phyloP scores from a whole-genome alignment of 306 rosid genomes.

The Crotalaria pallida region DNA sequence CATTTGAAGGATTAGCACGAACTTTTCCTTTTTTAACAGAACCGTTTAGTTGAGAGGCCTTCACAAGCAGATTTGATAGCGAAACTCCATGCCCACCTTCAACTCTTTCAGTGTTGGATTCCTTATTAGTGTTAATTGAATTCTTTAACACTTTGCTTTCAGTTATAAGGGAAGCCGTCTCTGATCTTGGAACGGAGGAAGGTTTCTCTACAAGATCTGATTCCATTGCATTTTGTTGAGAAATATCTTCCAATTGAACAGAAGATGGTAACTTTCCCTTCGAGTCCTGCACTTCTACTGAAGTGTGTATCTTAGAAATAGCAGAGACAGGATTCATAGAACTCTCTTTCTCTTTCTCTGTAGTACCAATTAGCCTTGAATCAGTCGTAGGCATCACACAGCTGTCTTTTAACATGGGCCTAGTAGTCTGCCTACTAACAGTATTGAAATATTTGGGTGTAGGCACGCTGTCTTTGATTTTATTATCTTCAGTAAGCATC shows the following conservation, averaged over 20 bases:
- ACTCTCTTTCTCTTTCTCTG: constrained; percentile 48
- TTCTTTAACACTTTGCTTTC: too few species aligned
- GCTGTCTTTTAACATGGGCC: constrained; percentile 29
- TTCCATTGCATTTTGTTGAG: too few species aligned
- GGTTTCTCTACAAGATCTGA: too few species aligned
- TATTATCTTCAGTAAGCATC: constrained; percentile 51
- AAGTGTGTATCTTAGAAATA: constrained; percentile 34
- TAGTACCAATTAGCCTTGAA: constrained; percentile 22
- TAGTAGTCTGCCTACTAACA: constrained; percentile 26
- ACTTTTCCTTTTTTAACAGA: constrained; percentile 62
- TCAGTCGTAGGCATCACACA: constrained; percentile 28
- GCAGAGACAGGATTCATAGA: constrained; percentile 38
- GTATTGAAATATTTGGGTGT: constrained; percentile 23
- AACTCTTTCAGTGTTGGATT: constrained; percentile 40
- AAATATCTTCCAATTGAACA: constrained; percentile 36
- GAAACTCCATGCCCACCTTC: constrained; percentile 44
- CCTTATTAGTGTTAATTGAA: too few species aligned
- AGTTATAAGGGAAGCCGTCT: too few species aligned
- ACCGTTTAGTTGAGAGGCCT: constrained; percentile 37
- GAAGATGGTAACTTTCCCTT: constrained; percentile 37
- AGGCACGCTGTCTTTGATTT: constrained; percentile 27
- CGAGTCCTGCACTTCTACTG: constrained; percentile 40
- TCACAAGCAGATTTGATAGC: constrained; percentile 39
- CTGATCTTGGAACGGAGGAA: too few species aligned
- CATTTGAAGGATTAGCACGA: constrained; percentile 30